Evolutionary conservation across 768 basidiomycete species (phyloP).

Genomic region (Jaapia argillacea): DNA sequence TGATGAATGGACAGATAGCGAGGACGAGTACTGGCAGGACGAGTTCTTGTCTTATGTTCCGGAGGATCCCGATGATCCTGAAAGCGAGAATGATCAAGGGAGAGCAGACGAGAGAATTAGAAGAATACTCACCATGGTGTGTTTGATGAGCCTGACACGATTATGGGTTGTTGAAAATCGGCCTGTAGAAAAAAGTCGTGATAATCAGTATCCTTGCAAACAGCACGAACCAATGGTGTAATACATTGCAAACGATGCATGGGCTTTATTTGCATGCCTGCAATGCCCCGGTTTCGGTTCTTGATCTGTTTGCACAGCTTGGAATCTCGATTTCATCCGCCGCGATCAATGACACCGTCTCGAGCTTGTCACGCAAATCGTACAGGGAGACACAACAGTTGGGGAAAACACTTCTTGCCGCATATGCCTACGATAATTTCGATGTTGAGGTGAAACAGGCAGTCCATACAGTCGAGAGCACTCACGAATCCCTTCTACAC

Average conservation of each 20-base stretch:
- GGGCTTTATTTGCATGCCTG: constrained; percentile 18
- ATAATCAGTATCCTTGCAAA: constrained; percentile 7
- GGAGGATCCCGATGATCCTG: constrained; percentile 1
- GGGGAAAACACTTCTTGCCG: constrained; percentile 14
- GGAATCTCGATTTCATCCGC: constrained; percentile 13
- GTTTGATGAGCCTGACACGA: not conserved
- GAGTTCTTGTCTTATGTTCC: not conserved
- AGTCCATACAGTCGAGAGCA: constrained; percentile 20
- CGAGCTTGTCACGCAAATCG: constrained; percentile 9
- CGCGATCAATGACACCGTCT: constrained; percentile 12
- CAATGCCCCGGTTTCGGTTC: constrained; percentile 15
- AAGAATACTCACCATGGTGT: not conserved
- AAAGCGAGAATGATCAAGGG: not conserved
- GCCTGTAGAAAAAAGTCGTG: not conserved
- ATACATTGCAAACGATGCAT: constrained; percentile 11
- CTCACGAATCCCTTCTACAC: constrained; percentile 17
- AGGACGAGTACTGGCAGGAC: not conserved
- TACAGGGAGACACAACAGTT: constrained; percentile 7
- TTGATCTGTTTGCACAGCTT: constrained; percentile 12
- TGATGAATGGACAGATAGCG: not conserved
- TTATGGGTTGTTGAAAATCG: not conserved
- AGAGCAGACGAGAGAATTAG: not conserved
- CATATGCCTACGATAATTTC: constrained; percentile 33
- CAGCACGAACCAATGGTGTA: constrained; percentile 11
- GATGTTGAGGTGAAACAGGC: constrained; percentile 25